Evolutionary conservation across 2,329 filamentous ascomycete species (phyloP), one percentile per base, ranked within the genome.

Genomic region (Colletotrichum tamarilloi): DNA sequence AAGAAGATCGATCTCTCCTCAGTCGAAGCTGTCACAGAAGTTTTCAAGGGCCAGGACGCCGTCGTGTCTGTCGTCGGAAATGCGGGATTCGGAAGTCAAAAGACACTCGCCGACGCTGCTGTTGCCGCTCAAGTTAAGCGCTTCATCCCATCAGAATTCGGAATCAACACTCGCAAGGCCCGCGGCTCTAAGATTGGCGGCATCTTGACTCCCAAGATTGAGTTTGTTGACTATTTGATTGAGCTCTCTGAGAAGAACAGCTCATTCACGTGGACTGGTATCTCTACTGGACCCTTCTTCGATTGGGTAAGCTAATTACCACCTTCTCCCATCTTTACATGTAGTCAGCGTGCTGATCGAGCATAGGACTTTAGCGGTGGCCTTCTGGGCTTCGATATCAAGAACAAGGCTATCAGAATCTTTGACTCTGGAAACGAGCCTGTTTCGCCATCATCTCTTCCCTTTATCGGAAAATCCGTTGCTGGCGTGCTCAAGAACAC

Each of bases 271-370:
- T 93, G 91, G 91, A 92, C 89, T 1, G 88, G 84, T 2, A 78
- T 93, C 16, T 86, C 90, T 4, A 88, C 83, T 9, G 89, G 90
- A 0, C 81, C 87, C 2, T 90, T 93, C 79, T 91, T 93, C 77
- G 91, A 93, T 77, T 90, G 87, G 88, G 85, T 87, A 78, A 30
- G 81, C 42, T 9, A 19, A n/a, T 76, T 0, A 28, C 19, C 46
- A 12, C 72, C 77, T 67, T 22, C 12, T 19, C 24, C 22, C 8
- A 35, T 35, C 11, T 5, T 35, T 8, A n/a, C 38, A 22, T 16
- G 9, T 6, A 9, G 7, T 5, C 6, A 52, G 5, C 8, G 55
- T 26, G 42, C 62, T 12, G 6, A n/a, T n/a, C 59, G 16, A 4
- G 14, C 11, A 22, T 74, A 85, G 85, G 85, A 86, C 16, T 81